Evolutionary conservation across 768 basidiomycete genomes (phyloP).

Genomic region (Pleurotus ostreatus): DNA sequence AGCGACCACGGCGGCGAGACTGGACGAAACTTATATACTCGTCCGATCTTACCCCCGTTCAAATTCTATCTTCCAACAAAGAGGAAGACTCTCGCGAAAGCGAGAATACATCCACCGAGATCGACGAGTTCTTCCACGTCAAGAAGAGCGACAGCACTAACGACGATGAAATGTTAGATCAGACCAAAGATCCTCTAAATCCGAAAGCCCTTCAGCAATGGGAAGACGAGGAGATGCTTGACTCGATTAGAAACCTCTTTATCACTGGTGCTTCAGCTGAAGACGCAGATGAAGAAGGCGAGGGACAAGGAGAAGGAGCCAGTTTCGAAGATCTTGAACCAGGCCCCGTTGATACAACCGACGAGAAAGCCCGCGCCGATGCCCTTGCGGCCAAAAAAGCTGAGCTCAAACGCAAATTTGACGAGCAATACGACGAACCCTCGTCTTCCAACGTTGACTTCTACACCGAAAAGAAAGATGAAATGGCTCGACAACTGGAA

Average conservation of each 20-base stretch:
- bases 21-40: conserved; percentile 87
- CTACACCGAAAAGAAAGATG: conserved; percentile 89
- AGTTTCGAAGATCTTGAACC: conserved; percentile 40
- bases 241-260: conserved; percentile 84
- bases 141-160: conserved; percentile 28
- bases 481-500: conserved; percentile 79
- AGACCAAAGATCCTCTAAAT: conserved; percentile 58
- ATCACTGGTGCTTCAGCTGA: conserved; percentile 67
- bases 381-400: conserved; percentile 85
- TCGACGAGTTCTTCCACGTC: conserved; percentile 76
- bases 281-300: conserved; percentile 30
- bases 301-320: conserved; percentile 34
- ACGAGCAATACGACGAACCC: conserved; percentile 94
- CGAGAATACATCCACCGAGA: conserved; percentile 33
- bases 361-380: conserved; percentile 37
- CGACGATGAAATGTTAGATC: conserved; percentile 59
- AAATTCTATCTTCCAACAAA: conserved; percentile 45
- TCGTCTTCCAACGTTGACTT: conserved; percentile 78
- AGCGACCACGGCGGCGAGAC: conserved; percentile 48
- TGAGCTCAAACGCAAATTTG: conserved; percentile 89
- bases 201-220: conserved; percentile 60
- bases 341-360: conserved; percentile 13
- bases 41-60: conserved; percentile 59
- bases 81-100: conserved; percentile 16
- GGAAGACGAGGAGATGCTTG: conserved; percentile 82